These are phyloP conservation scores for Postia placenta DNA, from an alignment of 768 basidiomycete species.

Conservation along the genomic window DNA sequence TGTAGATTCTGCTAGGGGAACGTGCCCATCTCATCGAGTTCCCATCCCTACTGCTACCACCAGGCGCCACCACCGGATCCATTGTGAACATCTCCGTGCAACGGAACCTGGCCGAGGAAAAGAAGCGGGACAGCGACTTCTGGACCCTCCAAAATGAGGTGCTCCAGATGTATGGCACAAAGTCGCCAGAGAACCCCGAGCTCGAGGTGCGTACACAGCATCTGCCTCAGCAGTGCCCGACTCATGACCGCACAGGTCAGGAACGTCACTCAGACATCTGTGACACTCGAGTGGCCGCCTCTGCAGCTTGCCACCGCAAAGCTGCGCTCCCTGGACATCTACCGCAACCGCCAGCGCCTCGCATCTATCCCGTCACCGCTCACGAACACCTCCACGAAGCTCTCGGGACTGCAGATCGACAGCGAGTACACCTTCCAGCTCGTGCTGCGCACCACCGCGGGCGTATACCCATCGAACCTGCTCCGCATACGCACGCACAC, in stretches of 20 bases:
- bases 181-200: slow-evolving; percentile 63
- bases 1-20: slow-evolving; percentile 85
- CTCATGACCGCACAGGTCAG: slow-evolving; percentile 48
- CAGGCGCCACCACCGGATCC: slow-evolving; percentile 87
- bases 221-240: not conserved
- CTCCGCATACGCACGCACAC: slow-evolving; percentile 86
- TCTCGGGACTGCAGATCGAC: slow-evolving; percentile 75
- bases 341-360: slow-evolving; percentile 84
- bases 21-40: slow-evolving; percentile 97
- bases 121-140: slow-evolving; percentile 75
- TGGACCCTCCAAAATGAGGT: slow-evolving; percentile 82
- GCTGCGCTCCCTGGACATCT: slow-evolving; percentile 86
- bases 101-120: slow-evolving; percentile 81
- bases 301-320: slow-evolving; percentile 82
- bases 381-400: slow-evolving; percentile 82
- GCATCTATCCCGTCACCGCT: slow-evolving; percentile 79
- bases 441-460: slow-evolving; percentile 87
- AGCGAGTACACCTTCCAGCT: slow-evolving; percentile 94
- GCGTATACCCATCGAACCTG: slow-evolving; percentile 81
- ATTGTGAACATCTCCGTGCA: slow-evolving; percentile 97
- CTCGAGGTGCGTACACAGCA: slow-evolving; percentile 48
- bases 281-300: slow-evolving; percentile 92
- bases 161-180: slow-evolving; percentile 61
- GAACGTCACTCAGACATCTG: slow-evolving; percentile 94
- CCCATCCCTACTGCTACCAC: slow-evolving; percentile 90